Base-by-base conservation (phyloP, 2,329 filamentous ascomycete genomes). In the Chaetoscypha palmicola region DNA sequence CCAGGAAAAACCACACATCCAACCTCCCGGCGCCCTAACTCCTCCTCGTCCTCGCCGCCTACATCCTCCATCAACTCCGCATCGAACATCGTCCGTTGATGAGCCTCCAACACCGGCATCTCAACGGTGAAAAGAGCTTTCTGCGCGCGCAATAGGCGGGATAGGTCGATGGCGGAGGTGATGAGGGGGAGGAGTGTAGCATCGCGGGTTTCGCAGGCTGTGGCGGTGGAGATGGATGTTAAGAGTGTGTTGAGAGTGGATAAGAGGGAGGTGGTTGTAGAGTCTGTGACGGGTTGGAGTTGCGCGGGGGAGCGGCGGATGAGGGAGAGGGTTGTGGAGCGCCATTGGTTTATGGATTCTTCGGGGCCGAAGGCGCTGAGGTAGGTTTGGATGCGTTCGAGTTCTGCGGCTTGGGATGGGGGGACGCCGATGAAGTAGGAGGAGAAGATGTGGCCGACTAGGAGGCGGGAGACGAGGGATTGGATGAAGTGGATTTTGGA, bases 1-100 rank as follows among this genome's bases (percentile, higher is more conserved):
- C 75, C 76, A 1, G 81, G 81, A 44, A 82, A 84, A 2, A 75
- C 76, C 17, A 81, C 73, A 59, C 79, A 84, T 45, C 66, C 68
- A 26, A 85, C 72, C 41, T 78, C 71, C 40, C 76, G 66, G 34
- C 66, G 66, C 12, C 64, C 60, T 17, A 79, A 65, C 8, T 62
- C 67, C 14, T 77, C 74, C 48, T 81, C 78, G 46, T 78, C 75
- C 53, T 77, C 64, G 12, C 77, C 77, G 26, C 78, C 74, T 35
- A 82, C 69, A 54, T 84, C 79, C 53, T 84, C 80, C 81, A 85
- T 85, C 3, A 65, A 73, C 20, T 68, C 66, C 1, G 66, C 46
- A 54, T 83, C 76, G 56, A 83, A 85, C 38, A 72, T 59, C 2
- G 70, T 66, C 46, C 64, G 66, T 56, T 79, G 74, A 54, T 78